These are phyloP conservation scores for Nannochloris sp. DNA, from an alignment of 139 green algal genomes.

Conservation along the genomic window DNA sequence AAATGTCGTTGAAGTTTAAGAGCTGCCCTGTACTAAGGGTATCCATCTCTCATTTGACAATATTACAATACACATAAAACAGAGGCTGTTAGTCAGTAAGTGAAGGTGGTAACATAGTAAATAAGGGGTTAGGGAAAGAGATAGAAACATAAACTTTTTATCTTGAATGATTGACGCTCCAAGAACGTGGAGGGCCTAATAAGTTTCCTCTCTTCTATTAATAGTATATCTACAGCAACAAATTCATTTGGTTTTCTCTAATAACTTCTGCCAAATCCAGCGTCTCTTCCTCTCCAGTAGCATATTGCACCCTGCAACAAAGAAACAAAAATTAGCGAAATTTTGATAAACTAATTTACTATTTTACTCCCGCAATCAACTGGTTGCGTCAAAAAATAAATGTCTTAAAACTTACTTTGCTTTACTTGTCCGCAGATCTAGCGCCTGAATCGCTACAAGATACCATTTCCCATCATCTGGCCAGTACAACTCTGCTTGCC, in stretches of 20 bases:
- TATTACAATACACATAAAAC: no score
- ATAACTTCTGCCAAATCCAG: conserved; percentile 80
- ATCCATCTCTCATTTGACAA: no score
- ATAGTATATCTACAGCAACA: conserved; percentile 26
- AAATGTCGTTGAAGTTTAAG: no score
- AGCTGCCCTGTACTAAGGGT: no score
- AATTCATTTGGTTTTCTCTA: conserved; percentile 68
- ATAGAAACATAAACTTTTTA: no score
- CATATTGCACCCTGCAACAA: conserved; percentile 66
- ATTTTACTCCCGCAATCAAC: background rate
- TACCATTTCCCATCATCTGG: conserved; percentile 86
- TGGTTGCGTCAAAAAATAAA: background rate
- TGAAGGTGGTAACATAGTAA: no score
- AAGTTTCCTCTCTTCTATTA: background rate
- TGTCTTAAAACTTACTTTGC: conserved; percentile 57
- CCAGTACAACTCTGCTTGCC: conserved; percentile 83
- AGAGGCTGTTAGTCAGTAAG: no score
- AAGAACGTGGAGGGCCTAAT: background rate
- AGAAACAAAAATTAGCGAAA: background rate
- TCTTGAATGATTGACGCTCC: background rate
- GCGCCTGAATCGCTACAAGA: conserved; percentile 62
- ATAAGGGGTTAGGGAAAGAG: no score
- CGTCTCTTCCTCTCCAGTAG: conserved; percentile 68
- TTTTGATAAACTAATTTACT: background rate
- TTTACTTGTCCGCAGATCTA: conserved; percentile 53